Evolutionary conservation across 768 basidiomycete genomes (phyloP), one percentile per base, ranked within the genome.

Genomic region (Scleroderma bovista): DNA sequence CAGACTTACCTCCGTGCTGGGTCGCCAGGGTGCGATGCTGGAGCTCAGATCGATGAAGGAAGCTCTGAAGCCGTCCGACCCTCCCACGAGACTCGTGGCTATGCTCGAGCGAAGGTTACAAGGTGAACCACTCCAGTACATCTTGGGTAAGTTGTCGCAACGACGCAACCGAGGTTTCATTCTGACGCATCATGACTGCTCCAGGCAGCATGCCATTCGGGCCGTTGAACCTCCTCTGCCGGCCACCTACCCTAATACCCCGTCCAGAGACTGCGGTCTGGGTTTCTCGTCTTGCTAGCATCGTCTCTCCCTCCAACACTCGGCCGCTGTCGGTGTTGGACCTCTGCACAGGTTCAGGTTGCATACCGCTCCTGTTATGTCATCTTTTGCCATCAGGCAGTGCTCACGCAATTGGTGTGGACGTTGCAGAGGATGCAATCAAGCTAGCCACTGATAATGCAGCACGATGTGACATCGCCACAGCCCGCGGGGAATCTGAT

Each of bases 241-340:
- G 88, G 16, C 73, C 86, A 2, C 95, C 95, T 1, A 83, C 85
- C 16, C 82, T 98, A 54, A 97, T 98, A 38, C 95, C 95, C 12
- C 86, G 95, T 13, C 89, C 93, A 39, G 95, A 99, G 68, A 99
- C 95, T 0, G 92, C 95, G 61, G 69, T 91, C 55, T 90, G 88
- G 87, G 73, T 83, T 7, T 64, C 80, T 9, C 75, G 74, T 45
- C 77, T 93, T 48, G 75, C 83, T 23, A 69, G 75, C 12, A 60
- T 63, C n/a, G 58, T 80, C 45, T 53, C 65, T 3, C 74, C 74
- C 8, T 62, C 66, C 15, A 43, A 29, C 4, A 17, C 39, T 6
- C 48, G 53, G 8, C 69, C 69, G 0, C 23, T 75, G 15, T 71
- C 70, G 26, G 67, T 94, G 23, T 73, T 97, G 31, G 95, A 99